Base-by-base conservation (phyloP, 2,329 filamentous ascomycete genomes). In the Cladophialophora exuberans region DNA sequence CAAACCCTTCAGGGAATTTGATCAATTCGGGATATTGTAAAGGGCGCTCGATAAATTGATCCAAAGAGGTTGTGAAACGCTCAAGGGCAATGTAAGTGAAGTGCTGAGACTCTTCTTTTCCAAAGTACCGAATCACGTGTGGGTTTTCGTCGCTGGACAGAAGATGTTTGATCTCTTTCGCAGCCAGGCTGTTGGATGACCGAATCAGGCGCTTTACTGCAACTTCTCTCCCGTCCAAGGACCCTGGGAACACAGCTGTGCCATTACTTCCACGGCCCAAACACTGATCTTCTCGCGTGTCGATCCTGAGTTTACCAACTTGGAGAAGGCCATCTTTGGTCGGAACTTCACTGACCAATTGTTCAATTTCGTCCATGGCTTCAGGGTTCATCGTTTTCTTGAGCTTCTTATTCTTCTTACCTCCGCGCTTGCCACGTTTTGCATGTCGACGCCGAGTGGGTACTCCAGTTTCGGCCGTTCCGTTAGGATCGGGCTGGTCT, bases 31-130 rank as follows among this genome's bases (percentile, higher is more conserved):
- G 79, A 67, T 87, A 89, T 46, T 79, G 74, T 3, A 82, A 75
- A 0, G 87, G 88, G 65, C 87, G 88, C 69, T 94, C 89, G 36
- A 97, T 84, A 1, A 99, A 84, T 65, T 99, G 94, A 54, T 92
- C 93, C 22, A 99, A 78, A 31, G 93, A 97, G 2, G 93, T 93
- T 33, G 93, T 90, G 67, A 94, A 99, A 4, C 96, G 83, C 72
- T 99, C 94, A 18, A 99, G 77, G 0, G 93, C 94, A 66, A 99
- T 99, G 71, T 99, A 99, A 31, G 97, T 80, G 72, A 99, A 99
- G 15, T 89, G 89, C 30, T 89, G 84, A 9, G 90, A 90, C 65
- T 89, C 86, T 65, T 96, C 89, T 65, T 96, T 92, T 44, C 92
- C 91, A 67, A 90, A 97, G 69, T 99, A 99, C 33, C 93, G 90